Conservation (phyloP, 140 eudicot genomes). For the Erigeron philadelphicus region DNA sequence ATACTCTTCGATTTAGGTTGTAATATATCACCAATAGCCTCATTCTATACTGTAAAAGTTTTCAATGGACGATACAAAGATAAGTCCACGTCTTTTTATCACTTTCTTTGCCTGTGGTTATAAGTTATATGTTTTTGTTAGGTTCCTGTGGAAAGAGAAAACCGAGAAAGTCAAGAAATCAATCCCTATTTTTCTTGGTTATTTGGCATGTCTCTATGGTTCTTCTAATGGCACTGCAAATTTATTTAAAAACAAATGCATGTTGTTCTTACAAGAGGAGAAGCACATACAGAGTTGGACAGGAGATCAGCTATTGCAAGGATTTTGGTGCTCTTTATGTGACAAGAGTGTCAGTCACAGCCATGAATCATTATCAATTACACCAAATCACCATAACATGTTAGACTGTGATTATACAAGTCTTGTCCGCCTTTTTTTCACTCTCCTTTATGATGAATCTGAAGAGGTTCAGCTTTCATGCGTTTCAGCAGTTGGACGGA, state of each 20-base stretch:
- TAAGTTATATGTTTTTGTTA: conserved; percentile 28
- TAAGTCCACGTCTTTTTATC: neutral
- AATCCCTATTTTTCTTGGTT: conserved; percentile 58
- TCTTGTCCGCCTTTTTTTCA: conserved; percentile 59
- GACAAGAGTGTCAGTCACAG: conserved; percentile 36
- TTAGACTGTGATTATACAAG: conserved; percentile 38
- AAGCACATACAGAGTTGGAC: conserved; percentile 39
- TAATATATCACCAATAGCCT: conserved; percentile 9
- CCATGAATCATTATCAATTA: conserved; percentile 32
- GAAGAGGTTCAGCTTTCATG: conserved; percentile 85
- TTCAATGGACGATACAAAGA: neutral
- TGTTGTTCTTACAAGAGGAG: conserved; percentile 45
- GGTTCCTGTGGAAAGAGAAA: conserved; percentile 56
- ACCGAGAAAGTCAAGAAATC: conserved; percentile 59
- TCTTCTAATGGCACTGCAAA: conserved; percentile 35
- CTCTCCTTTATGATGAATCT: conserved; percentile 64
- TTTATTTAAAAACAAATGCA: conserved; percentile 37
- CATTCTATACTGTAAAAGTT: neutral
- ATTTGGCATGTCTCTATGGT: conserved; percentile 76
- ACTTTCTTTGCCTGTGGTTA: conserved; percentile 2
- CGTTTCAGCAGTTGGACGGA: conserved; percentile 48
- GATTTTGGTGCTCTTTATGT: conserved; percentile 89
- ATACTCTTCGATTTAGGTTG: conserved; percentile 4
- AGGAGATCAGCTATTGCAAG: conserved; percentile 40
- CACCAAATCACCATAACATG: conserved; percentile 25